Percentiles rank a stretch among this genome's conserved stretches.
These are phyloP conservation scores for Solanum tarapatanum DNA, from an alignment of 257 asterid genomes.

Conservation along the genomic window DNA sequence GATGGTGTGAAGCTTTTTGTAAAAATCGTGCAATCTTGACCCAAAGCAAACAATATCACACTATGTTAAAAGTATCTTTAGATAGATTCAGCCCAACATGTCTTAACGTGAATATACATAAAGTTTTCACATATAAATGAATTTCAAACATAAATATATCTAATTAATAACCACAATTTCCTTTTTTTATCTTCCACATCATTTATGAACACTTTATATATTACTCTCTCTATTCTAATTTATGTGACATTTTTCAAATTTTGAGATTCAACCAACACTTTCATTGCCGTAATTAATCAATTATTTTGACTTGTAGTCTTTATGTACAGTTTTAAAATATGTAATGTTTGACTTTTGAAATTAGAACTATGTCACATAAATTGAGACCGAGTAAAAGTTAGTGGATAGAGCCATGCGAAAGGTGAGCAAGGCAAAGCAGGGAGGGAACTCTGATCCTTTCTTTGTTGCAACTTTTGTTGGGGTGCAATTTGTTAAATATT, in stretches of 20 bases:
- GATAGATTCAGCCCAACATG: accelerated
- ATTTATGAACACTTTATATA: background rate
- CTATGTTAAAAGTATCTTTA: background rate
- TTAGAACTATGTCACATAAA: no score
- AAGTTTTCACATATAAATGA: background rate
- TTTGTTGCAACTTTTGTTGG: background rate
- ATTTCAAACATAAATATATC: background rate
- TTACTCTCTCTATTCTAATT: background rate
- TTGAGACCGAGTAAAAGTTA: background rate
- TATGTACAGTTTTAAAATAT: no score
- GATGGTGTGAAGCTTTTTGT: accelerated
- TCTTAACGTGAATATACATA: background rate
- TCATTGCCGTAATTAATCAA: no score
- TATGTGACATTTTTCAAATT: accelerated
- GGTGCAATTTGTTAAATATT: background rate
- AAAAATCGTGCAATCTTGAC: background rate
- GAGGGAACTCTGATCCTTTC: background rate
- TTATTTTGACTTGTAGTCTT: no score
- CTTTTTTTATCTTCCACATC: accelerated
- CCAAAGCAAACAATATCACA: background rate
- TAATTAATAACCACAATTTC: background rate
- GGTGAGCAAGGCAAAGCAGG: background rate
- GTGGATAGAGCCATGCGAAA: background rate
- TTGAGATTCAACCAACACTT: no score
- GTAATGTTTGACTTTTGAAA: no score